Evolutionary conservation across 106 monocot species (phyloP).

Genomic region (Vanilla planifolia): DNA sequence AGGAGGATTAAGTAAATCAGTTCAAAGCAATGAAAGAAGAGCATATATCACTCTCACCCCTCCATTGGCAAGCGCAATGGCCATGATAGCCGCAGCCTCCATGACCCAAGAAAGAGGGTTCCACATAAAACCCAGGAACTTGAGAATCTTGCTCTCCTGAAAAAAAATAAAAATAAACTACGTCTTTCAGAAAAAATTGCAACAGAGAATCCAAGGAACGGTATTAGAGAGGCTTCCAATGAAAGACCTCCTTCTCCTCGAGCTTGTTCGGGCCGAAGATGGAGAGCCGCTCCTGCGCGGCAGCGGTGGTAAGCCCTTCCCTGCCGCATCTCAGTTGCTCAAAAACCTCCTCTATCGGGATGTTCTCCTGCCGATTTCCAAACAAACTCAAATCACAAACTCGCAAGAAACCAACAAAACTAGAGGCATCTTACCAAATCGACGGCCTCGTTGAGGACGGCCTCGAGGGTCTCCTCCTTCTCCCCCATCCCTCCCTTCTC

Average conservation of each 20-base stretch:
- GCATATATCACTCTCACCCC: slow-evolving; percentile 39
- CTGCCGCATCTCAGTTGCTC: slow-evolving; percentile 80
- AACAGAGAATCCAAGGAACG: not conserved
- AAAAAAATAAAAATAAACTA: slow-evolving; percentile 5
- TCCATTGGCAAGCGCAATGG: slow-evolving; percentile 96
- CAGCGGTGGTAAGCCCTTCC: slow-evolving; percentile 64
- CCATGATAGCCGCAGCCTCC: slow-evolving; percentile 99
- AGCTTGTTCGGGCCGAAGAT: slow-evolving; percentile 97
- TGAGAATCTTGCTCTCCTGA: slow-evolving; percentile 90
- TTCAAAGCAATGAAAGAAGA: not conserved
- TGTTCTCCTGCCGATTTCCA: slow-evolving; percentile 55
- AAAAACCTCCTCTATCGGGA: slow-evolving; percentile 88
- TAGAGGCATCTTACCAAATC: slow-evolving; percentile 40
- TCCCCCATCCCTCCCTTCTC: slow-evolving; percentile 23
- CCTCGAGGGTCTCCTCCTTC: slow-evolving; percentile 45
- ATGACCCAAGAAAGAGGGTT: slow-evolving; percentile 99
- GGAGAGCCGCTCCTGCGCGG: slow-evolving; percentile 66
- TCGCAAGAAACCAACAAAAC: slow-evolving; percentile 6
- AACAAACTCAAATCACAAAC: not conserved
- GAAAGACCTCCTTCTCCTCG: slow-evolving; percentile 86
- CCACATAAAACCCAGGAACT: slow-evolving; percentile 99
- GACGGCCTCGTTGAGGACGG: slow-evolving; percentile 66
- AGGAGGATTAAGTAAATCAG: not conserved
- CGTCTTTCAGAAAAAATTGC: not conserved
- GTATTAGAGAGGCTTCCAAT: not conserved